These are phyloP conservation scores for Stagonosporopsis chrysanthemi DNA, from an alignment of 2,329 filamentous ascomycete species.

Conservation along the genomic window DNA sequence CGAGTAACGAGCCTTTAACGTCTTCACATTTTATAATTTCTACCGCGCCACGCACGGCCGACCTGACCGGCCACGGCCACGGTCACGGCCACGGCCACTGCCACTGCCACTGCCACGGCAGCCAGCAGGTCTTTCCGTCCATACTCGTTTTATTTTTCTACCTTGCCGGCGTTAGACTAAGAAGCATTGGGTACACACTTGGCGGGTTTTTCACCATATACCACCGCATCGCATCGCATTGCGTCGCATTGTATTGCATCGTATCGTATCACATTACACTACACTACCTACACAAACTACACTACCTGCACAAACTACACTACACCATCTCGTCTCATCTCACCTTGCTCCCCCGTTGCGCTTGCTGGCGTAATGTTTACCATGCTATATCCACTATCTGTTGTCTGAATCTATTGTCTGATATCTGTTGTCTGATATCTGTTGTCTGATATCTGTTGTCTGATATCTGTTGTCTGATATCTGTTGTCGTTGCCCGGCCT, in stretches of 20 bases:
- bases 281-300: too few species aligned
- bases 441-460: too few species aligned
- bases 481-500: too few species aligned
- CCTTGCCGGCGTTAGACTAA: conserved; percentile 2
- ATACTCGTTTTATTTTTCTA: background rate
- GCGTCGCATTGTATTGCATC: too few species aligned
- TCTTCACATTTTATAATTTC: conserved; percentile 11
- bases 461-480: too few species aligned
- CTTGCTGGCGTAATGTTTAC: conserved; percentile 9
- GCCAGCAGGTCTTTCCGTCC: too few species aligned
- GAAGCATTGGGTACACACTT: conserved; percentile 4
- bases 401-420: background rate
- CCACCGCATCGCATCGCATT: background rate
- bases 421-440: too few species aligned
- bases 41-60: too few species aligned
- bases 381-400: background rate
- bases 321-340: conserved; percentile 3
- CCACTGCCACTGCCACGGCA: background rate
- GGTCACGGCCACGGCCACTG: too few species aligned
- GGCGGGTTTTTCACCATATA: conserved; percentile 11
- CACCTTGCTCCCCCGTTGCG: background rate
- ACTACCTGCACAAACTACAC: too few species aligned
- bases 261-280: too few species aligned
- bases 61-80: too few species aligned
- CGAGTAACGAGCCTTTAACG: conserved; percentile 46